Base-by-base conservation (phyloP, 805 yeast genomes). In the Pichia eremophila region DNA sequence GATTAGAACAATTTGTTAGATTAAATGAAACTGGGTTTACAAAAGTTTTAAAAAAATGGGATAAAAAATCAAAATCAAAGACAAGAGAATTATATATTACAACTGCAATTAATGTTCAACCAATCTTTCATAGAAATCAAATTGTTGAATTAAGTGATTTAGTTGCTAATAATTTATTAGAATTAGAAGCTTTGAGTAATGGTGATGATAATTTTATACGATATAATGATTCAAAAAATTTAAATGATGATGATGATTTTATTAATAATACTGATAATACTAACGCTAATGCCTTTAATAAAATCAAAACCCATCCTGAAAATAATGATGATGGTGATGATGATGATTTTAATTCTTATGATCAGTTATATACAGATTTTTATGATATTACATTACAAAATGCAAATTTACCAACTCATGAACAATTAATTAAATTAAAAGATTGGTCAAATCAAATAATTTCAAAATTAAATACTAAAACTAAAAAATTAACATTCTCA, bases 31-130 rank as follows among this genome's bases (percentile, higher is more conserved):
- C 95, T 0, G 99, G 99, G 14, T 93, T 93, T 65, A 82, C 95
- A 22, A 93, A 93, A 67, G 97, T 88, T 29, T 76, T 93, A 58
- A 93, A 93, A 64, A 93, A 93, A 68, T 93, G 99, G 99, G 99
- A 93, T 67, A 93, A 93, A 66, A 73, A 97, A 52, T 88, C 96
- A 22, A 89, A 91, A 59, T 86, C 96, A 3, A 95, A 87, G 56
- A 89, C 96, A 8, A 89, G 90, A 60, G 99, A 93, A 62, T 72
- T 93, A 45, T 93, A 90, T 62, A 73, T 93, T 43, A 81, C 88
- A 31, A 84, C 96, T 0, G 96, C 96, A 0, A 95, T 93, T 14
- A 88, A 87, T 51, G 96, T 93, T 7, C 99, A 93, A 65, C 98
- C 99, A 0, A 95, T 91, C 12, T 93, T 93, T 68, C 95, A 93